A percentile compares a stretch with the other conserved stretches of the same genome.
Conservation (phyloP, 768 basidiomycete genomes). For the Lentinus tigrinus region DNA sequence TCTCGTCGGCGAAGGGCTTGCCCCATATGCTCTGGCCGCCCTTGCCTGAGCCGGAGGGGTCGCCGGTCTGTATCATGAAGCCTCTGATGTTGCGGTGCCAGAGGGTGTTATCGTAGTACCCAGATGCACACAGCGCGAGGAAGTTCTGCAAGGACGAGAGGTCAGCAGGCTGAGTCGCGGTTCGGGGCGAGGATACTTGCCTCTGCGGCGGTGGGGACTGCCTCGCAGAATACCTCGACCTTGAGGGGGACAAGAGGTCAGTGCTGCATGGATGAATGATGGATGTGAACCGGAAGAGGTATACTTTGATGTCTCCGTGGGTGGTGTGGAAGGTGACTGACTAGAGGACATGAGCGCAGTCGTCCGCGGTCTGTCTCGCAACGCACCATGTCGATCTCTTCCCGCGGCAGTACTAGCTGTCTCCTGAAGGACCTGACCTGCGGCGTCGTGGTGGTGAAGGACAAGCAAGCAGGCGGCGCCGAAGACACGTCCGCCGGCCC, state of each 20-base stretch:
- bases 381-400: constrained; percentile 21
- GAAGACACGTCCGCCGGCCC: background rate
- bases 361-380: background rate
- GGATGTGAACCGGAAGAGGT: constrained; percentile 5
- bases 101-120: constrained; percentile 78
- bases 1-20: constrained; percentile 86
- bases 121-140: constrained; percentile 88
- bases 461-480: constrained; percentile 1
- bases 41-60: constrained; percentile 88
- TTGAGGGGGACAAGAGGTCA: constrained; percentile 30
- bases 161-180: background rate
- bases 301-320: constrained; percentile 93
- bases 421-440: background rate
- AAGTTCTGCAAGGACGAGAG: constrained; percentile 67
- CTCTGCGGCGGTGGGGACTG: constrained; percentile 93
- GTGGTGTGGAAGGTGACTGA: constrained; percentile 94
- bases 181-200: constrained; percentile 37
- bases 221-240: constrained; percentile 98
- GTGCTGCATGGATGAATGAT: background rate
- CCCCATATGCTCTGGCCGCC: constrained; percentile 98
- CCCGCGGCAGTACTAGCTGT: constrained; percentile 3
- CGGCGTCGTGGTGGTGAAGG: background rate
- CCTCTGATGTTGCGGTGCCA: constrained; percentile 95
- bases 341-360: constrained; percentile 31
- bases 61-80: constrained; percentile 95